A percentile compares a stretch with the other conserved stretches of the same genome.
Conservation (phyloP, 2,329 filamentous ascomycete genomes). For the Aspergillus felis region DNA sequence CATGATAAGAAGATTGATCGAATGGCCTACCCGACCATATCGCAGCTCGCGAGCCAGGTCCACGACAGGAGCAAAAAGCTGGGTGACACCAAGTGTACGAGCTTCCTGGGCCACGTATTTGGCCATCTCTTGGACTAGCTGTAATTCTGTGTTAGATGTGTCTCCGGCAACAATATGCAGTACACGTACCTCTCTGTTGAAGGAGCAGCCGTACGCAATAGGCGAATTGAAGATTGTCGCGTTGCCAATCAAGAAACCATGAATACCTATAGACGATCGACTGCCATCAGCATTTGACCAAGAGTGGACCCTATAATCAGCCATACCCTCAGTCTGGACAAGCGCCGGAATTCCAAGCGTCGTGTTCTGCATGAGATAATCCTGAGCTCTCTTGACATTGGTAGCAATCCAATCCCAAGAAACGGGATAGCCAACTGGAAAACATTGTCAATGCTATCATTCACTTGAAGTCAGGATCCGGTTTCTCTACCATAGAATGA, state of each 20-base stretch:
- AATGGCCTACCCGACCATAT: constrained; percentile 55
- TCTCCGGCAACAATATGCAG: neutral
- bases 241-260: constrained; percentile 67
- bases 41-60: constrained; percentile 69
- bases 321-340: constrained; percentile 64
- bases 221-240: constrained; percentile 77
- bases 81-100: constrained; percentile 64
- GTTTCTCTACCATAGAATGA: constrained; percentile 54
- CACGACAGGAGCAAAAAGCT: constrained; percentile 67
- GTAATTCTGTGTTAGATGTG: neutral
- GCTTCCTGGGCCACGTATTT: constrained; percentile 63
- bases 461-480: neutral
- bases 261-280: constrained; percentile 45
- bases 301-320: neutral
- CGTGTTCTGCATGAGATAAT: constrained; percentile 65
- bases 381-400: constrained; percentile 62
- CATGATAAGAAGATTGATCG: neutral
- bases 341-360: constrained; percentile 68
- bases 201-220: constrained; percentile 68
- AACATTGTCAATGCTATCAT: constrained; percentile 1
- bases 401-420: constrained; percentile 60
- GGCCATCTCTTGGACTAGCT: constrained; percentile 63
- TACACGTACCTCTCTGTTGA: constrained; percentile 52
- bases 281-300: neutral
- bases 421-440: constrained; percentile 60